Conservation (phyloP, 2,329 filamentous ascomycete genomes). For the Epichloe baconii region DNA sequence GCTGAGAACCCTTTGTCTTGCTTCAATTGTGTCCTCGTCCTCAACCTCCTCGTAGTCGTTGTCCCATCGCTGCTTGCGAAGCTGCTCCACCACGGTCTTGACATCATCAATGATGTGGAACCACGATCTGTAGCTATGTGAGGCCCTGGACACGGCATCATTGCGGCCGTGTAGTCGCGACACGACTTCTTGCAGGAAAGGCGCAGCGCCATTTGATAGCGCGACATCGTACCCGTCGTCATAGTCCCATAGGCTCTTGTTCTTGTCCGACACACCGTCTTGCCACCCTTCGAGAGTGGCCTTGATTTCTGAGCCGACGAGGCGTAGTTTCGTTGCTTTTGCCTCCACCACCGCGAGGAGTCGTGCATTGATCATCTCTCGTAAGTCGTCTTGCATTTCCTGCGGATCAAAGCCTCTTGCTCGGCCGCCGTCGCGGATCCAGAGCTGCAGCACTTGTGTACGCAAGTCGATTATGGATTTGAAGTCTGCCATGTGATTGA, state of each 20-base stretch:
- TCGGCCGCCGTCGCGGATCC: constrained; percentile 57
- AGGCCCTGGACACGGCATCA: constrained; percentile 47
- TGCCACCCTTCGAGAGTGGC: constrained; percentile 49
- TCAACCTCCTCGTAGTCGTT: constrained; percentile 62
- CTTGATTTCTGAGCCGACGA: constrained; percentile 52
- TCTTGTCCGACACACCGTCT: constrained; percentile 34
- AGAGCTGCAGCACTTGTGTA: constrained; percentile 56
- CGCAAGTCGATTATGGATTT: constrained; percentile 56
- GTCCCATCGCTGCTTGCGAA: constrained; percentile 61
- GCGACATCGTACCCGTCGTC: constrained; percentile 49
- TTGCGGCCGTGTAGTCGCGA: constrained; percentile 61
- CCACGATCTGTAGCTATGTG: constrained; percentile 59
- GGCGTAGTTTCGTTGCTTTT: constrained; percentile 50
- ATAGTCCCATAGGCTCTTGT: constrained; percentile 52
- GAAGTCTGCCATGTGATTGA: constrained; percentile 51
- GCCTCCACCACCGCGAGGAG: constrained; percentile 49
- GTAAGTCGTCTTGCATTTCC: constrained; percentile 54
- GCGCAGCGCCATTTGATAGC: constrained; percentile 48
- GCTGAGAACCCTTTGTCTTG: constrained; percentile 53
- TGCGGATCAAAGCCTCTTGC: constrained; percentile 54
- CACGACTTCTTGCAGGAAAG: constrained; percentile 57
- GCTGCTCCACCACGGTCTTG: constrained; percentile 46
- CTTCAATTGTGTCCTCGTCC: constrained; percentile 57
- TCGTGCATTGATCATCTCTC: constrained; percentile 54
- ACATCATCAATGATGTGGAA: constrained; percentile 57